Percentiles rank a stretch among this genome's conserved stretches.
phyloP scores from a whole-genome alignment of 345 rosid genomes.

The Mangifera indica region DNA sequence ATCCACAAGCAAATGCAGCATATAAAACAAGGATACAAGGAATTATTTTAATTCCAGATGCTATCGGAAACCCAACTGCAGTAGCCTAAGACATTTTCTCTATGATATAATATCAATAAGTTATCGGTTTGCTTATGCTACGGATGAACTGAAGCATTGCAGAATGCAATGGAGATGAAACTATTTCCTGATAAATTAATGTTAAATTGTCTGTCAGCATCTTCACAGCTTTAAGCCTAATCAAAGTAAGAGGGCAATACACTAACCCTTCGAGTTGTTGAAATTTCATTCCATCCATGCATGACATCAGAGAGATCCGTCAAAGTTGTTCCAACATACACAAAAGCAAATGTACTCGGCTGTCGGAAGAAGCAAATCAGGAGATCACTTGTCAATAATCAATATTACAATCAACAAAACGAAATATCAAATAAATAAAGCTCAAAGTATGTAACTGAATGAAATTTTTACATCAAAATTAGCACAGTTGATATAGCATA shows the following conservation, averaged over 20 bases:
- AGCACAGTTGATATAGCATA: not conserved
- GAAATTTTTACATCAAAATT: not conserved
- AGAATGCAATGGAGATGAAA: not conserved
- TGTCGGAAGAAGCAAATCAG: slow-evolving; percentile 22
- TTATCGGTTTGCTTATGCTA: not conserved
- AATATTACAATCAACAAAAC: not conserved
- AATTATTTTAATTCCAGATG: not conserved
- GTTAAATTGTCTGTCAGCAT: no score
- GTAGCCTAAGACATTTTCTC: not conserved
- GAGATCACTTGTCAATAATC: not conserved
- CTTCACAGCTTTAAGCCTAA: not conserved
- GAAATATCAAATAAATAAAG: not conserved
- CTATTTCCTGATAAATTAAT: no score
- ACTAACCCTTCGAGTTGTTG: slow-evolving; percentile 49
- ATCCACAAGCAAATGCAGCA: slow-evolving; percentile 20
- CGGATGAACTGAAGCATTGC: not conserved
- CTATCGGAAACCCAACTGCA: slow-evolving; percentile 5
- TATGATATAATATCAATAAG: not conserved
- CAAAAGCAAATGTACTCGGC: slow-evolving; percentile 56
- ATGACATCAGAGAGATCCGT: slow-evolving; percentile 55
- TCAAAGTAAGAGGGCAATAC: not conserved
- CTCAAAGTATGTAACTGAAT: not conserved
- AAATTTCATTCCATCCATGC: slow-evolving; percentile 53
- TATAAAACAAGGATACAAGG: not conserved
- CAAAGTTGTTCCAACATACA: slow-evolving; percentile 56